Conservation (phyloP, 805 yeast species). For the Yamadazyma laniorum region DNA sequence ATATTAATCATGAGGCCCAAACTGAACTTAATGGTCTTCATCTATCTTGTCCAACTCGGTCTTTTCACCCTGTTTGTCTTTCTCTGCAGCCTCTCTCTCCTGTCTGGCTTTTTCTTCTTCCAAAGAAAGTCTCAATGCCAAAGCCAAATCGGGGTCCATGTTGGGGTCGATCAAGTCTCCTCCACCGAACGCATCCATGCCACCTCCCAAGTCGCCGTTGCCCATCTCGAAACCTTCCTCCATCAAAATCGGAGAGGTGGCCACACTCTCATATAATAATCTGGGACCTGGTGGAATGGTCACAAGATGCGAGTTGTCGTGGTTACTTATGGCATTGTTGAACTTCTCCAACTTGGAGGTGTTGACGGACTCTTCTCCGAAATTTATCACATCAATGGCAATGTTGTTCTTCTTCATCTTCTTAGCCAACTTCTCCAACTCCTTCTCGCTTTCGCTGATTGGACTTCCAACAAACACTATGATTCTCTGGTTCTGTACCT, state of each 20-base stretch:
- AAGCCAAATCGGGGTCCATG: slow-evolving; percentile 95
- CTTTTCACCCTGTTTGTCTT: slow-evolving; percentile 22
- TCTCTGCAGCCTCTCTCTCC: slow-evolving; percentile 59
- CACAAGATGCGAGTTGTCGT: slow-evolving; percentile 77
- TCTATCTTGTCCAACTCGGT: slow-evolving; percentile 31
- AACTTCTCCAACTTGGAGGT: slow-evolving; percentile 78
- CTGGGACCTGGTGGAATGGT: slow-evolving; percentile 88
- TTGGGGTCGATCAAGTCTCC: slow-evolving; percentile 64
- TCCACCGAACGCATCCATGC: slow-evolving; percentile 36
- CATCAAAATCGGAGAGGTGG: slow-evolving; percentile 68
- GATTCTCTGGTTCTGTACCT: slow-evolving; percentile 86
- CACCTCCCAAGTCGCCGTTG: slow-evolving; percentile 34
- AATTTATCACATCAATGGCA: slow-evolving; percentile 85
- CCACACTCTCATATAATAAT: slow-evolving; percentile 76
- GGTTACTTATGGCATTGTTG: slow-evolving; percentile 67
- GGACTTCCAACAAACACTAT: slow-evolving; percentile 90
- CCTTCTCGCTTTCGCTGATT: slow-evolving; percentile 62
- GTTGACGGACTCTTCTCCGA: slow-evolving; percentile 84
- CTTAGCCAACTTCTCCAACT: slow-evolving; percentile 80
- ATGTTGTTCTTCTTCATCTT: slow-evolving; percentile 90
- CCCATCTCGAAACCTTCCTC: slow-evolving; percentile 61
- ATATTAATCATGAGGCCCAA: neutral
- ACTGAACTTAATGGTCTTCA: slow-evolving; percentile 13
- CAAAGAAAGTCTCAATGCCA: slow-evolving; percentile 89
- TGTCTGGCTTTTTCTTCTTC: slow-evolving; percentile 95